Percentiles rank a stretch among this genome's conserved stretches.
Evolutionary conservation across 345 rosid genomes (phyloP).

Genomic region (Sapria himalayana): DNA sequence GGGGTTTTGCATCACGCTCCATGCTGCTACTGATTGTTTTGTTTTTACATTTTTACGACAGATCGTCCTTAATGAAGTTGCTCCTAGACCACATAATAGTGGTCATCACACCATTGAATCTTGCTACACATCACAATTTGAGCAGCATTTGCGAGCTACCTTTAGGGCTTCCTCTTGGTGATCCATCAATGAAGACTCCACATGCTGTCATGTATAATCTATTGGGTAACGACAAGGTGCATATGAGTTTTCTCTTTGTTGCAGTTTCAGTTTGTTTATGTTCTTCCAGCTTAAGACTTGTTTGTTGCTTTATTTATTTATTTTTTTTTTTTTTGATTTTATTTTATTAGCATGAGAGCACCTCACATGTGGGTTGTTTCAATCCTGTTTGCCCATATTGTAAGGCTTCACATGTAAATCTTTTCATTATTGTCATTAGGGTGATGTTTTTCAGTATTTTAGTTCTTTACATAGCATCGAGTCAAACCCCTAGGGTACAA

Average conservation of each 20-base stretch:
- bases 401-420: too few species aligned
- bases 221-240: slow-evolving; percentile 86
- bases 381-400: neutral
- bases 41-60: slow-evolving; percentile 10
- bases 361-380: neutral
- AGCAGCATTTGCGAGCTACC: slow-evolving; percentile 84
- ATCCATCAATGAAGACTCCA: slow-evolving; percentile 88
- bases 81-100: slow-evolving; percentile 94
- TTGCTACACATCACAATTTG: slow-evolving; percentile 85
- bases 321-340: neutral
- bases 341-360: neutral
- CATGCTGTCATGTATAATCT: slow-evolving; percentile 77
- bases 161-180: slow-evolving; percentile 91
- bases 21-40: slow-evolving; percentile 7
- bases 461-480: too few species aligned
- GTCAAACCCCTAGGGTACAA: too few species aligned
- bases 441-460: too few species aligned
- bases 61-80: slow-evolving; percentile 90
- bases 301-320: neutral
- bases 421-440: too few species aligned
- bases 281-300: neutral
- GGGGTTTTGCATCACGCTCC: too few species aligned
- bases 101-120: slow-evolving; percentile 96
- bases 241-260: neutral
- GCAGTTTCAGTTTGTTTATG: neutral